Percentiles rank a stretch among this genome's conserved stretches.
phyloP scores from a whole-genome alignment of 2,329 filamentous ascomycete species.

The Botrytis medusae region DNA sequence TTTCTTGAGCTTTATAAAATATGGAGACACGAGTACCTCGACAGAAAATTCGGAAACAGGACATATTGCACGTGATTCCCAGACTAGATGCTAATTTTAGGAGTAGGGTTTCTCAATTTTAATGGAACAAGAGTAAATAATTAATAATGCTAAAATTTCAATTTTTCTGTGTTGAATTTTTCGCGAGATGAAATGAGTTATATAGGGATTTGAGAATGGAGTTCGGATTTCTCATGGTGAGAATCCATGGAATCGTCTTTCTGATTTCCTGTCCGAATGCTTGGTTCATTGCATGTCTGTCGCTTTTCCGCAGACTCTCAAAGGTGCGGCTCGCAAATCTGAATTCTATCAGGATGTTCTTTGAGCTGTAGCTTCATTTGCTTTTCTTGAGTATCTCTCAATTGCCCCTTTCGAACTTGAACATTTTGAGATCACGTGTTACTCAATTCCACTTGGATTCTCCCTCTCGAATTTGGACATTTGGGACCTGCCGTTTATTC shows the following conservation, averaged over 20 bases:
- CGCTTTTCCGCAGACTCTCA: not conserved
- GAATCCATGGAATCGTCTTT: not conserved
- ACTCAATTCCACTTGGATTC: rapidly evolving
- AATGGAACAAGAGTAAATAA: not conserved
- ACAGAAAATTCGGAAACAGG: not conserved
- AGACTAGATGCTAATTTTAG: not conserved
- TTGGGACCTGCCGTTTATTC: not conserved
- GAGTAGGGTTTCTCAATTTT: not conserved
- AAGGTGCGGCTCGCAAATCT: not conserved
- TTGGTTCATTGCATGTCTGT: not conserved
- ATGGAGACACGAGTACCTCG: not conserved
- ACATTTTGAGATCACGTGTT: not conserved
- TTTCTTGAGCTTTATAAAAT: not conserved
- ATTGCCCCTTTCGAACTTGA: not conserved
- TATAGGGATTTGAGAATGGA: not conserved
- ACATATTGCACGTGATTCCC: not conserved
- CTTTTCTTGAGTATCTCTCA: no score
- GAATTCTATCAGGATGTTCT: not conserved
- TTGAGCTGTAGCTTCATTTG: not conserved
- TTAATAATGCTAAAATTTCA: not conserved
- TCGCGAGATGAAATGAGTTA: not conserved
- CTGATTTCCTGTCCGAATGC: not conserved
- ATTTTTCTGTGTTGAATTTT: not conserved
- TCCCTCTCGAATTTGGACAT: not conserved
- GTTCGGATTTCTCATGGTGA: not conserved